Conservation (phyloP, 345 rosid species). For the Leavenworthia alabamica region DNA sequence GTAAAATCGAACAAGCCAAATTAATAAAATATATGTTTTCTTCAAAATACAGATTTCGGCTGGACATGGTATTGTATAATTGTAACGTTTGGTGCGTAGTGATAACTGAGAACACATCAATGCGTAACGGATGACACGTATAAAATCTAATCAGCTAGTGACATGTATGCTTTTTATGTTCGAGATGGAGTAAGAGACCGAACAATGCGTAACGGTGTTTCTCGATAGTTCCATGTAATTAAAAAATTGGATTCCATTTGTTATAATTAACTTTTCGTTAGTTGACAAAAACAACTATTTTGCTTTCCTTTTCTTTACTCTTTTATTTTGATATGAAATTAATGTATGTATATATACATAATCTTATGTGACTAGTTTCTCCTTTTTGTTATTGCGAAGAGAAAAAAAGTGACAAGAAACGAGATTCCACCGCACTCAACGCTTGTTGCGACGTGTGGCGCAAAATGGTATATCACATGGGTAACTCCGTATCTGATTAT, state of each 20-base stretch:
- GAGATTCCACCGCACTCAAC: slow-evolving; percentile 5
- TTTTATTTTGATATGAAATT: background rate
- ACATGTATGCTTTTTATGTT: background rate
- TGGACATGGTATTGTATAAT: background rate
- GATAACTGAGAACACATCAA: too few relatives aligned
- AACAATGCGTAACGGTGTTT: slow-evolving; percentile 7
- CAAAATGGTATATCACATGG: slow-evolving; percentile 8
- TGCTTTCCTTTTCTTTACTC: background rate
- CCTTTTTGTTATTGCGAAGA: background rate
- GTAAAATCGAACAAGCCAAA: background rate
- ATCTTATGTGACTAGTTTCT: background rate
- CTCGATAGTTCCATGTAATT: slow-evolving; percentile 12
- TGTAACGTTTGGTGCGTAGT: background rate
- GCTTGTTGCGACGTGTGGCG: slow-evolving; percentile 12
- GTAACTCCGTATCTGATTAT: background rate
- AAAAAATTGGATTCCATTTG: slow-evolving; percentile 20
- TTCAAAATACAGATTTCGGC: background rate
- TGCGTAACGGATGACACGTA: too few relatives aligned
- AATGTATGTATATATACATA: background rate
- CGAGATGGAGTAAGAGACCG: background rate
- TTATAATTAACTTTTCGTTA: slow-evolving; percentile 7
- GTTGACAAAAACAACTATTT: background rate
- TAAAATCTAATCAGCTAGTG: background rate
- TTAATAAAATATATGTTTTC: background rate
- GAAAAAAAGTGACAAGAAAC: background rate